phyloP scores from a whole-genome alignment of 192 early-diverging fungal species.

The Gigaspora rosea region DNA sequence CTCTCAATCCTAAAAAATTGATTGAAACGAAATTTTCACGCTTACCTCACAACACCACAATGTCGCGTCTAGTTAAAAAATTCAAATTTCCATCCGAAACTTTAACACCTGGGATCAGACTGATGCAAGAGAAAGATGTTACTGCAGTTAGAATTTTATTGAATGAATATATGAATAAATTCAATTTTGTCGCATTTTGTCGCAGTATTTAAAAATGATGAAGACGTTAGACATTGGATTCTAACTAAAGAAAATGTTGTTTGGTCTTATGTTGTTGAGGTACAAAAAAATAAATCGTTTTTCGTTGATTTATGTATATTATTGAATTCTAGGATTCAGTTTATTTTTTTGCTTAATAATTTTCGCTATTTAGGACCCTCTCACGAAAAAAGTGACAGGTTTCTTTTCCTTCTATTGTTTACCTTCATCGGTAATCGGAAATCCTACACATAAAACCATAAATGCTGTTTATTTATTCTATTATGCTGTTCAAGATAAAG shows the following conservation, averaged over 20 bases:
- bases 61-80: conserved; percentile 70
- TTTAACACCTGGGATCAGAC: conserved; percentile 69
- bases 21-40: conserved; percentile 93
- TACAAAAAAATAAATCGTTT: conserved; percentile 29
- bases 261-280: conserved; percentile 94
- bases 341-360: too few relatives aligned
- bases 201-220: conserved; percentile 72
- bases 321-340: too few relatives aligned
- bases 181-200: conserved; percentile 74
- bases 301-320: not conserved
- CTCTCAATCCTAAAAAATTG: conserved; percentile 92
- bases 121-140: conserved; percentile 81
- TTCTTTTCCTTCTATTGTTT: conserved; percentile 95
- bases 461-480: conserved; percentile 96
- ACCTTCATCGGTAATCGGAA: conserved; percentile 86
- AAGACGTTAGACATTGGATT: conserved; percentile 91
- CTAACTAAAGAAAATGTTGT: conserved; percentile 82
- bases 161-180: conserved; percentile 70
- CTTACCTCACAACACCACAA: conserved; percentile 67
- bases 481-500: conserved; percentile 68
- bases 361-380: conserved; percentile 41
- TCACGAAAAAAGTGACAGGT: conserved; percentile 72
- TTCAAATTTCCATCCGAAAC: conserved; percentile 72
- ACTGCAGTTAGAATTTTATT: conserved; percentile 70
- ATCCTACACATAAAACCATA: conserved; percentile 69